A percentile compares a stretch with the other conserved stretches of the same genome.
Conservation (phyloP, 106 monocot species). For the Dendrobium chrysotoxum region DNA sequence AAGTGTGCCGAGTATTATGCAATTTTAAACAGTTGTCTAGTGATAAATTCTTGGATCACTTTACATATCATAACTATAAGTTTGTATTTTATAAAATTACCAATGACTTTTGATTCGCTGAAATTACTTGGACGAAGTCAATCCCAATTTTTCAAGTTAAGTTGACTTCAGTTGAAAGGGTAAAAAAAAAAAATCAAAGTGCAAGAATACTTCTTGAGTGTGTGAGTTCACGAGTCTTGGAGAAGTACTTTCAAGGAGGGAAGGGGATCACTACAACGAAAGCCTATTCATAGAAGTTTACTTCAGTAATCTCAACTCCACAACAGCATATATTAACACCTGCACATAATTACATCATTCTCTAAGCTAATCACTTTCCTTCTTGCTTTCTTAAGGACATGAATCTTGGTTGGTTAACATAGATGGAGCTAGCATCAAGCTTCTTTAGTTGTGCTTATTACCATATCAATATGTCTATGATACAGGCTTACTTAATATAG, state of each 20-base stretch:
- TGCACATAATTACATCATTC: not conserved
- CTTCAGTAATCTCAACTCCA: not conserved
- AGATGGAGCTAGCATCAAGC: not conserved
- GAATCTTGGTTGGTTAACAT: not conserved
- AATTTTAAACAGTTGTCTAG: too few species aligned
- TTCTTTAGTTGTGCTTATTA: not conserved
- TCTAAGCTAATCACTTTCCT: not conserved
- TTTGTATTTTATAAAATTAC: too few species aligned
- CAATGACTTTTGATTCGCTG: too few species aligned
- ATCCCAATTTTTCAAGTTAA: too few species aligned
- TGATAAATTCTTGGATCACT: too few species aligned
- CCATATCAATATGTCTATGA: not conserved
- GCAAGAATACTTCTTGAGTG: not conserved
- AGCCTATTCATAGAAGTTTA: not conserved
- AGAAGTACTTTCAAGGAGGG: not conserved
- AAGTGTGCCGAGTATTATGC: too few species aligned
- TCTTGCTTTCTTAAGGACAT: not conserved
- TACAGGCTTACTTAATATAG: not conserved
- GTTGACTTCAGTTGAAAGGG: too few species aligned
- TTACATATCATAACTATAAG: too few species aligned
- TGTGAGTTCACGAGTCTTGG: not conserved
- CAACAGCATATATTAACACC: not conserved
- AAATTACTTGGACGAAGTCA: too few species aligned
- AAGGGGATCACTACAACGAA: too few species aligned
- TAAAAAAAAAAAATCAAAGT: too few species aligned